phyloP scores from a whole-genome alignment of 305 asterid species.

The Rubia peregrina region DNA sequence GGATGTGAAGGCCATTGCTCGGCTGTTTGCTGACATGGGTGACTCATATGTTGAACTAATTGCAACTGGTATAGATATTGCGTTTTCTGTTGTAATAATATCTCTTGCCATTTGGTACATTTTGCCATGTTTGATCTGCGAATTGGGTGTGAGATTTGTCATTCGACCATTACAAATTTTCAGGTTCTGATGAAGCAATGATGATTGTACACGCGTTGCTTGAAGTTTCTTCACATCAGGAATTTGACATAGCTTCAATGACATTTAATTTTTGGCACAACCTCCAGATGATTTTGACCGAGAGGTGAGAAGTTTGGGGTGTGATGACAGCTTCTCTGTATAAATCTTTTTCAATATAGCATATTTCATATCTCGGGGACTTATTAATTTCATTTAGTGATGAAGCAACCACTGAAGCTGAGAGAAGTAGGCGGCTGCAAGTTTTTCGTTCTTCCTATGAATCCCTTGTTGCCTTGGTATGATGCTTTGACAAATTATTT shows the following conservation, averaged over 20 bases:
- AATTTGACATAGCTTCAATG: slow-evolving; percentile 98
- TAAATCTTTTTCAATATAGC: slow-evolving; percentile 23
- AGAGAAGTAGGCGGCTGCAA: slow-evolving; percentile 62
- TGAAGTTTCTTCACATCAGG: slow-evolving; percentile 97
- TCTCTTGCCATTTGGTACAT: slow-evolving; percentile 10
- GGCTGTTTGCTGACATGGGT: slow-evolving; percentile 97
- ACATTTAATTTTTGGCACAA: slow-evolving; percentile 98
- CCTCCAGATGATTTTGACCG: slow-evolving; percentile 74
- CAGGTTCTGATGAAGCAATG: slow-evolving; percentile 99
- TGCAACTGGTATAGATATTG: slow-evolving; percentile 67
- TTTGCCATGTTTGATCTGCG: not conserved
- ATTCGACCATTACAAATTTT: slow-evolving; percentile 19
- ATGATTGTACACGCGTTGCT: slow-evolving; percentile 86
- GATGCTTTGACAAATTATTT: slow-evolving; percentile 13
- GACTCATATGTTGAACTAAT: slow-evolving; percentile 95
- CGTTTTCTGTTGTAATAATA: slow-evolving; percentile 21
- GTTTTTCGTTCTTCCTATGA: slow-evolving; percentile 76
- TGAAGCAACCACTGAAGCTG: slow-evolving; percentile 63
- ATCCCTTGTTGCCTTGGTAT: slow-evolving; percentile 89
- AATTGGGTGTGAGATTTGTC: not conserved
- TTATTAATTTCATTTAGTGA: slow-evolving; percentile 46
- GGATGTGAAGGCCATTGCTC: slow-evolving; percentile 98
- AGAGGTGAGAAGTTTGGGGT: slow-evolving; percentile 47
- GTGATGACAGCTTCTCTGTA: slow-evolving; percentile 13
- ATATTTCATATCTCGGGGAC: slow-evolving; percentile 48